Evolutionary conservation across 306 rosid species (phyloP).

Genomic region (Carpinus viminea): DNA sequence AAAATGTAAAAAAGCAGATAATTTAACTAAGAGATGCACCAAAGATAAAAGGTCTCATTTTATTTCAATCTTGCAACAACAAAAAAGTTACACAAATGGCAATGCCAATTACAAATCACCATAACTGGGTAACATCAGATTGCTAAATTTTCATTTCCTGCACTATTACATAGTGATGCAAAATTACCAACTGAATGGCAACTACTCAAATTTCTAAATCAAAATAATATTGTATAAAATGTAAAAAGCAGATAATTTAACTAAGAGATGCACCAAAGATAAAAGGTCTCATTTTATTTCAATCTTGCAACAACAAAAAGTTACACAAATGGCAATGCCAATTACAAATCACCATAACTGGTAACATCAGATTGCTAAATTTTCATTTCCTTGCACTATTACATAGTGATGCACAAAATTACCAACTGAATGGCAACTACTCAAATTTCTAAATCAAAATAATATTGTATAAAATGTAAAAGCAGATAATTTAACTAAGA

Average conservation of each 20-base stretch:
- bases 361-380: too few species aligned
- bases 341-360: background rate
- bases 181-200: background rate
- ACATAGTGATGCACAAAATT: background rate
- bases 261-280: background rate
- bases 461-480: background rate
- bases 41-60: background rate
- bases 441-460: background rate
- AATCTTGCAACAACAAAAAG: background rate
- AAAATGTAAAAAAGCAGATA: background rate
- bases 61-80: background rate
- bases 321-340: background rate
- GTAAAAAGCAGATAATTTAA: background rate
- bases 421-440: background rate
- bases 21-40: too few species aligned
- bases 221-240: background rate
- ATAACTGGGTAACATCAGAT: too few species aligned
- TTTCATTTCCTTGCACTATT: background rate
- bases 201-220: background rate
- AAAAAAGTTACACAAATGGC: background rate
- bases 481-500: too few species aligned
- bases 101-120: background rate
- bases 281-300: background rate
- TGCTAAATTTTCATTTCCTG: background rate
- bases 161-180: background rate